Base-by-base conservation (phyloP, 192 early-diverging fungal species). In the Linnemannia hyalina region DNA sequence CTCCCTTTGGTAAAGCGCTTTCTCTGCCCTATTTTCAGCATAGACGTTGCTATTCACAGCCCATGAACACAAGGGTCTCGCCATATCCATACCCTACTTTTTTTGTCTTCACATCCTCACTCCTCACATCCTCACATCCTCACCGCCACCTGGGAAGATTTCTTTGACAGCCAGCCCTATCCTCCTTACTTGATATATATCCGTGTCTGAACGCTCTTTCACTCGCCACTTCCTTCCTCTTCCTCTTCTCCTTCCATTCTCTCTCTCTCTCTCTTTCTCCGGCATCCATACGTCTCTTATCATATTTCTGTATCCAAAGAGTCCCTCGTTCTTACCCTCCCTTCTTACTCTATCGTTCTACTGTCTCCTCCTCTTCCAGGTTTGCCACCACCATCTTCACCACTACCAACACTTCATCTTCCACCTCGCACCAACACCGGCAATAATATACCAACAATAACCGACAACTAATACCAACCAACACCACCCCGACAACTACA, bases 141-240 rank as follows among this genome's bases (percentile, higher is more conserved):
- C 41, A 70, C 69, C 38, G 41, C 69, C 38, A 70, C 69, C 35
- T 41, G 38, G 69, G 41, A 42, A 70, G 38, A 70, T 23, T 70
- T 70, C 6, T 10, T 23, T 40, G 5, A 23, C 68, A 70, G 20
- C 40, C 69, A 70, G 60, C 60, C 40, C 16, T 70, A 15, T 68
- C 11, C 3, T 46, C 44, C 44, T 46, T 46, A 13, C 6, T 80
- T 74, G 42, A 35, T 83, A 55, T 77, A 70, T 52, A 60, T 75
- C 68, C 68, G 35, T 69, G 11, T 1, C 71, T 35, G 42, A n/a
- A 73, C 42, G 2, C 32, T n/a, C 11, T 44, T 7, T 26, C 44
- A 16, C 16, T 26, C 42, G 16, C n/a, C 42, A 26, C 15, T 42
- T 73, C 26, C 8, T 32, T n/a, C 11, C 11, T 26, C 46, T 13